Percentiles rank a stretch among this genome's conserved stretches.
Conservation (phyloP, 2,329 filamentous ascomycete genomes). For the Pseudogymnoascus sp. region DNA sequence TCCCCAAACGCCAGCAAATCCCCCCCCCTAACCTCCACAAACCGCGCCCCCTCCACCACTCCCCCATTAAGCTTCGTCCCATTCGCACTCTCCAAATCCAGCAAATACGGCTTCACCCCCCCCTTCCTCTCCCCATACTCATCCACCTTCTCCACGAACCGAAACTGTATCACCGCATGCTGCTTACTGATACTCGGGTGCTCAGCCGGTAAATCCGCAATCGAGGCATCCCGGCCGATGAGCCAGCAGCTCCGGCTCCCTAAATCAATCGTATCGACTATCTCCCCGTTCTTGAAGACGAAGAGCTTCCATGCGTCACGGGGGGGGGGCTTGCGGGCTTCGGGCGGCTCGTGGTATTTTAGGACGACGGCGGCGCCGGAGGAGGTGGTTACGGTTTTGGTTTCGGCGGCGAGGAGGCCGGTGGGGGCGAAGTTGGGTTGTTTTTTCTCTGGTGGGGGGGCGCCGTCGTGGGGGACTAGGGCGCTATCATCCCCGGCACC, state of each 20-base stretch:
- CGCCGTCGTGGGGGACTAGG: slow-evolving; percentile 27
- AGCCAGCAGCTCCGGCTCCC: slow-evolving; percentile 79
- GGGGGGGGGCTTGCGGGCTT: slow-evolving; percentile 78
- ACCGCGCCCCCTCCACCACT: slow-evolving; percentile 64
- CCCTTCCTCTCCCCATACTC: slow-evolving; percentile 80
- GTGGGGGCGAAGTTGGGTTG: slow-evolving; percentile 80
- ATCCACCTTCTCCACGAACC: slow-evolving; percentile 72
- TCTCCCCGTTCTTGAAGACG: slow-evolving; percentile 76
- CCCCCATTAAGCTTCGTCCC: slow-evolving; percentile 78
- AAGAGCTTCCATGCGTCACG: slow-evolving; percentile 83
- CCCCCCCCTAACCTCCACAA: slow-evolving; percentile 78
- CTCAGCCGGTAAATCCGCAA: slow-evolving; percentile 77
- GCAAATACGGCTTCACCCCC: slow-evolving; percentile 75
- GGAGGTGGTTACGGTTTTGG: slow-evolving; percentile 66
- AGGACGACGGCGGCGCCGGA: slow-evolving; percentile 70
- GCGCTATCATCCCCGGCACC: slow-evolving; percentile 5
- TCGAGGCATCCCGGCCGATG: slow-evolving; percentile 67
- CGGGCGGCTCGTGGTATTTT: slow-evolving; percentile 92
- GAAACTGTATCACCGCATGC: slow-evolving; percentile 91
- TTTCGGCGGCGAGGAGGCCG: slow-evolving; percentile 77
- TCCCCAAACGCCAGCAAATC: slow-evolving; percentile 84
- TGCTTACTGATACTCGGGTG: slow-evolving; percentile 93
- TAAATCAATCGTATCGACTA: slow-evolving; percentile 76
- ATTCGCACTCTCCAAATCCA: slow-evolving; percentile 90
- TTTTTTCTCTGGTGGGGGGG: slow-evolving; percentile 59